phyloP scores from a whole-genome alignment of 2,329 filamentous ascomycete species.

The Neonectria ditissima region DNA sequence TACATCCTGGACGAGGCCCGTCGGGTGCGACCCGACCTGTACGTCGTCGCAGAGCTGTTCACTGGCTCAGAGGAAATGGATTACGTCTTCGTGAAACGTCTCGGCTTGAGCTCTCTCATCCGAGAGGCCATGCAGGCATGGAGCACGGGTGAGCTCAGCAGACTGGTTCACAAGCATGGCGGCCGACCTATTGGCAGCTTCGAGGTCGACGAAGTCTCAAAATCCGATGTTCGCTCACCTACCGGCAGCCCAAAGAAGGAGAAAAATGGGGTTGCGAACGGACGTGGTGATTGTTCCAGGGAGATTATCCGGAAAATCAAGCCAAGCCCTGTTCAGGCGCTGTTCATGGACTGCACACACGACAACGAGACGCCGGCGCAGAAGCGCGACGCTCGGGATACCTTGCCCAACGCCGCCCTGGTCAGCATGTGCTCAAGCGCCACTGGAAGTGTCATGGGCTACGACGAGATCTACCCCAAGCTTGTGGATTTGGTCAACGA shows the following conservation, averaged over 20 bases:
- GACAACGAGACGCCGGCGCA: conserved; percentile 97
- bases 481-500: conserved; percentile 95
- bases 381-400: conserved; percentile 93
- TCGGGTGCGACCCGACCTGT: conserved; percentile 85
- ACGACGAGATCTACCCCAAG: conserved; percentile 95
- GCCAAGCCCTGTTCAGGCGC: conserved; percentile 87
- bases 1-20: conserved; percentile 96
- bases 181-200: conserved; percentile 97
- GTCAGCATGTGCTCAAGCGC: conserved; percentile 97
- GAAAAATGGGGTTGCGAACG: conserved; percentile 40
- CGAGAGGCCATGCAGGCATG: conserved; percentile 98
- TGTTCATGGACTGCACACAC: conserved; percentile 99
- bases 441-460: conserved; percentile 96
- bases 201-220: conserved; percentile 87
- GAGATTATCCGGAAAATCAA: conserved; percentile 85
- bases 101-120: conserved; percentile 92
- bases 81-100: conserved; percentile 92
- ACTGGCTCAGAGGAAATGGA: conserved; percentile 96
- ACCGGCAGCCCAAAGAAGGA: conserved; percentile 47
- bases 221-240: conserved; percentile 60
- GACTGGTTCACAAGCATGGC: conserved; percentile 92
- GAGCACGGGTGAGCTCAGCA: conserved; percentile 92
- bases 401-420: conserved; percentile 90
- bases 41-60: conserved; percentile 95
- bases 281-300: conserved; percentile 54